Percentiles rank a stretch among this genome's conserved stretches.
Conservation (phyloP, 2,329 filamentous ascomycete genomes). For the Bipolaris bicolor region DNA sequence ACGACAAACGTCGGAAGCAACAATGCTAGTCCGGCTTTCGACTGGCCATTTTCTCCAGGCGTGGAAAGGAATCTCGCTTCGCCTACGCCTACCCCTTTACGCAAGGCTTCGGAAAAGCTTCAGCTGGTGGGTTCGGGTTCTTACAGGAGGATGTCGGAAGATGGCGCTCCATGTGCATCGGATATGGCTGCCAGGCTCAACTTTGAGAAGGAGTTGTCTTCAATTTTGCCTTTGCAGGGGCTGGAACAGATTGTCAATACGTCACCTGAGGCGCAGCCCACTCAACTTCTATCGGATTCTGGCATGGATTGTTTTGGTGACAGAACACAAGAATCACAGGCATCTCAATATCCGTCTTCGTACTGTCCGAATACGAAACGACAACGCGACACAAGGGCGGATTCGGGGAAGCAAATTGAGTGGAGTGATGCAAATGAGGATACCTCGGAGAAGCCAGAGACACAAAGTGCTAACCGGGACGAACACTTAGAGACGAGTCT, state of each 20-base stretch:
- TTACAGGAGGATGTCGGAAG: neutral
- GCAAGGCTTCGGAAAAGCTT: slow-evolving; percentile 23
- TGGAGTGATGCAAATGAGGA: neutral
- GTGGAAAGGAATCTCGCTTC: slow-evolving; percentile 2
- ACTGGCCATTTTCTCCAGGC: neutral
- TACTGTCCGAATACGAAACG: slow-evolving; percentile 1
- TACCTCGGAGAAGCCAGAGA: neutral
- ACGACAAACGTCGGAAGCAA: slow-evolving; percentile 18
- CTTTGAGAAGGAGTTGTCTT: neutral
- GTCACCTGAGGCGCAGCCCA: neutral
- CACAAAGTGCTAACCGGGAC: neutral
- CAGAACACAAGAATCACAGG: neutral
- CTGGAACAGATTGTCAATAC: neutral
- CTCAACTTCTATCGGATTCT: neutral
- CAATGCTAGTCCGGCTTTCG: neutral
- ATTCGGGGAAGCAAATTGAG: neutral
- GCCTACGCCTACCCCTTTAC: slow-evolving; percentile 24
- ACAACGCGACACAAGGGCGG: neutral
- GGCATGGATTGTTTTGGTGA: neutral
- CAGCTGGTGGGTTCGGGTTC: slow-evolving; percentile 7
- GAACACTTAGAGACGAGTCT: slow-evolving; percentile 4
- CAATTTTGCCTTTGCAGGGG: neutral
- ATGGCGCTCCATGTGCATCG: neutral
- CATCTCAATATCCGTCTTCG: neutral
- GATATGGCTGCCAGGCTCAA: neutral